Percentiles rank a stretch among this genome's conserved stretches.
These are phyloP conservation scores for Lentinus tigrinus DNA, from an alignment of 768 basidiomycete species.

Conservation along the genomic window DNA sequence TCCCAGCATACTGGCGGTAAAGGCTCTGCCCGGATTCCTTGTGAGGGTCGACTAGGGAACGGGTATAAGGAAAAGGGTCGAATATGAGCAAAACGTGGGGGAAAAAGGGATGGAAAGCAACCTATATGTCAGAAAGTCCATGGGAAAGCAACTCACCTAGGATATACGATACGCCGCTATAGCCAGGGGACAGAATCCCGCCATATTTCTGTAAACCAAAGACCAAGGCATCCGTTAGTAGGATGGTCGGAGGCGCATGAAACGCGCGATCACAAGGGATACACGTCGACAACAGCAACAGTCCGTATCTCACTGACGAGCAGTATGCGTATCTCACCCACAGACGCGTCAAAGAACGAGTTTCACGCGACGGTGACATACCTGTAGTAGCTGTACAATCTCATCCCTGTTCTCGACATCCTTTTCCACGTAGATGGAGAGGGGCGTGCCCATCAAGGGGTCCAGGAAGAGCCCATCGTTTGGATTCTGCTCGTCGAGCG, in stretches of 20 bases:
- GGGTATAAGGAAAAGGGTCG: conserved; percentile 54
- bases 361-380: conserved; percentile 37
- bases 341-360: conserved; percentile 10
- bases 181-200: conserved; percentile 68
- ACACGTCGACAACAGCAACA: not conserved
- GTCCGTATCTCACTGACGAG: not conserved
- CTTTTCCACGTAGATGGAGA: conserved; percentile 76
- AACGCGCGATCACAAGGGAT: no score
- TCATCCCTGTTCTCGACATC: conserved; percentile 70
- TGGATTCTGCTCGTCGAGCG: conserved; percentile 22
- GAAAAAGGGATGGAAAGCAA: not conserved
- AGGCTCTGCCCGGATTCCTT: conserved; percentile 80
- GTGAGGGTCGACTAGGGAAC: conserved; percentile 67
- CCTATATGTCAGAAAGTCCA: not conserved
- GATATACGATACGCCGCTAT: conserved; percentile 78
- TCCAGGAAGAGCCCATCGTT: conserved; percentile 69
- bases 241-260: not conserved
- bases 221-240: not conserved
- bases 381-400: conserved; percentile 64
- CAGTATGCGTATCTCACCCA: not conserved
- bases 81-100: conserved; percentile 41
- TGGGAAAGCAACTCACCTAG: conserved; percentile 52
- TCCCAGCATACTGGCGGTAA: conserved; percentile 74
- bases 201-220: conserved; percentile 62
- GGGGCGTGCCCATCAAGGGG: conserved; percentile 76